Evolutionary conservation across 2,329 filamentous ascomycete genomes (phyloP).

Genomic region (Helminthosporium solani): DNA sequence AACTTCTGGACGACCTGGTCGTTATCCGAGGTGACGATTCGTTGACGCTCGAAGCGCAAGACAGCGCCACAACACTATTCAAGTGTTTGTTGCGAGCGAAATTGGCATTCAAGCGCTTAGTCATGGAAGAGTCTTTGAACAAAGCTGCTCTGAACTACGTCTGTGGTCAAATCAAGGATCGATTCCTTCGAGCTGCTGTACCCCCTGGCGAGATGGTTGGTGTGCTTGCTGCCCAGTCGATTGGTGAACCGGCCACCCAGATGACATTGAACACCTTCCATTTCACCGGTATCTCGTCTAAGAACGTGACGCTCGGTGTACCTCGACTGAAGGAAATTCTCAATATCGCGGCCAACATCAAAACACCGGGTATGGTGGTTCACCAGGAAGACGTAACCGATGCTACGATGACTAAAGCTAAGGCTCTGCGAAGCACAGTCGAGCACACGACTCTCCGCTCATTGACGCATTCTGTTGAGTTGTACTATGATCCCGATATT

Average conservation of each 20-base stretch:
- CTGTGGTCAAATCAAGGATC: slow-evolving; percentile 83
- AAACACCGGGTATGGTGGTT: slow-evolving; percentile 95
- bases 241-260: slow-evolving; percentile 97
- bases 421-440: slow-evolving; percentile 81
- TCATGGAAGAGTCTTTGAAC: slow-evolving; percentile 80
- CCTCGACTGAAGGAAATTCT: slow-evolving; percentile 99
- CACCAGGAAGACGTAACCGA: slow-evolving; percentile 63
- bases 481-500: slow-evolving; percentile 95
- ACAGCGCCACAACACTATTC: slow-evolving; percentile 85
- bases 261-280: slow-evolving; percentile 99
- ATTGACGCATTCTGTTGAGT: slow-evolving; percentile 88
- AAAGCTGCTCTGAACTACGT: slow-evolving; percentile 92
- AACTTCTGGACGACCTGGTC: slow-evolving; percentile 72
- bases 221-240: slow-evolving; percentile 95
- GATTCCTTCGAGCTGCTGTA: slow-evolving; percentile 82
- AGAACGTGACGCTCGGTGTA: slow-evolving; percentile 99
- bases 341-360: slow-evolving; percentile 96
- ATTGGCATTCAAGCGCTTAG: slow-evolving; percentile 89
- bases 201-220: slow-evolving; percentile 98
- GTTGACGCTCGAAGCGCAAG: slow-evolving; percentile 82
- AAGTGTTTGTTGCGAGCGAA: slow-evolving; percentile 88
- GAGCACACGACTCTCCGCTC: slow-evolving; percentile 93
- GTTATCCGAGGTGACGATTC: slow-evolving; percentile 83
- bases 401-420: slow-evolving; percentile 75
- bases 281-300: slow-evolving; percentile 98